Evolutionary conservation across 2,329 filamentous ascomycete species (phyloP), one percentile per base, ranked within the genome.

Genomic region (Pseudogymnoascus sp.): DNA sequence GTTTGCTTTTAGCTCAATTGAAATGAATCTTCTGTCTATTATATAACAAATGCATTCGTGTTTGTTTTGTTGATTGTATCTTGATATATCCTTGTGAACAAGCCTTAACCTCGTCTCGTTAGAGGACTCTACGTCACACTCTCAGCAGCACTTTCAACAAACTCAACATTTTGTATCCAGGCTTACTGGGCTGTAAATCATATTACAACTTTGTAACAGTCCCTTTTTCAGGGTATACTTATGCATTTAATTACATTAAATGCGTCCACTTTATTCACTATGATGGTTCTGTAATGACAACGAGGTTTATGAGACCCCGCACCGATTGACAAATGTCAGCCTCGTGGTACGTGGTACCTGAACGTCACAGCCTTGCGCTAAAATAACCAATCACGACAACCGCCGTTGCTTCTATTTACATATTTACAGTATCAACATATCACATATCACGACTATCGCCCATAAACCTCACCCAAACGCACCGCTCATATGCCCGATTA

Each of bases 321-420:
- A 56, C 46, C 2, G 46, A 33, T 46, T 56, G 26, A 33, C 26
- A 56, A 33, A 56, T 26, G 2, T 56, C 46, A 56, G 46, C 46
- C 46, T 56, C n/a, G 46, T 31, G 46, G 46, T 56, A 56, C 46
- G 46, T 56, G 46, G 46, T 56, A 56, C 46, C 46, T 56, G 46
- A 56, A 10, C 6, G 26, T 31, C 26, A 11, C 46, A 56, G 46
- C 46, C 46, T 56, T 10, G 26, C 46, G 26, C 46, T 56, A 56
- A 33, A 56, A 16, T 56, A 56, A 53, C 46, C 46, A 56, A 56
- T 33, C 46, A 33, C 46, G n/a, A 56, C 46, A 33, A 31, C 46
- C n/a, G 5, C n/a, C 5, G 28, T 56, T 56, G 46, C 46, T 56
- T 33, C 46, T 56, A 56, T 56, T 56, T 56, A 56, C 46, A 56